Evolutionary conservation across 2,329 filamentous ascomycete species (phyloP).

Genomic region (Paracamarosporium sp.): DNA sequence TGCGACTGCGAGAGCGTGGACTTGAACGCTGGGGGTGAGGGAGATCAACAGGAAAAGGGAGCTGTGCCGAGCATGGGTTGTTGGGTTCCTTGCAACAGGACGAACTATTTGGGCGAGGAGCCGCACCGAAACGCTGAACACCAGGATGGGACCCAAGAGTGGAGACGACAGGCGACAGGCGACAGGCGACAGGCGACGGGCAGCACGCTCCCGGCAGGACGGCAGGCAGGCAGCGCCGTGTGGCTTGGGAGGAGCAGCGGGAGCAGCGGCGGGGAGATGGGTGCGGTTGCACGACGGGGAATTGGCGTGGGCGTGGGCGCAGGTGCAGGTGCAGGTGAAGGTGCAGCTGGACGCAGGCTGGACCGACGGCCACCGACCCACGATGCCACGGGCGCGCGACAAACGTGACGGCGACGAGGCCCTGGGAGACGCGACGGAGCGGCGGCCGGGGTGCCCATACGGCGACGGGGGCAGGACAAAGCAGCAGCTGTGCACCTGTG

Average conservation of each 20-base stretch:
- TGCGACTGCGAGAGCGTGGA: slow-evolving; percentile 4
- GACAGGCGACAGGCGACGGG: not conserved
- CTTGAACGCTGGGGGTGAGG: not conserved
- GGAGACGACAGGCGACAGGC: not conserved
- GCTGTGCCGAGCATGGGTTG: not conserved
- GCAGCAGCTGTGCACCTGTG: too few relatives aligned
- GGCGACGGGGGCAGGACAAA: slow-evolving; percentile 3
- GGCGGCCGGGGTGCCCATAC: not conserved
- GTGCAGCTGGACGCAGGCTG: not conserved
- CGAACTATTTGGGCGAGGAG: slow-evolving; percentile 1
- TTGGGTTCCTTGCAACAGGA: not conserved
- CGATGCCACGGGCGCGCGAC: not conserved
- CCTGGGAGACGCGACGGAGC: not conserved
- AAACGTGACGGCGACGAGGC: not conserved
- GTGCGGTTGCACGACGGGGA: not conserved
- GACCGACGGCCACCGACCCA: too few relatives aligned
- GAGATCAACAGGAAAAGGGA: not conserved
- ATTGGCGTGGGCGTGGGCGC: not conserved
- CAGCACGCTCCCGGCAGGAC: not conserved
- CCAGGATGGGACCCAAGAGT: not conserved
- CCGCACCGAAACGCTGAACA: slow-evolving; percentile 7
- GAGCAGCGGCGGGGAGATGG: not conserved
- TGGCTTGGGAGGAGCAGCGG: not conserved
- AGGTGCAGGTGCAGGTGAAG: too few relatives aligned
- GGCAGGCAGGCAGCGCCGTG: not conserved